Evolutionary conservation across 495 filamentous ascomycete genomes (phyloP).

Genomic region (Aspergillus funiculosus): DNA sequence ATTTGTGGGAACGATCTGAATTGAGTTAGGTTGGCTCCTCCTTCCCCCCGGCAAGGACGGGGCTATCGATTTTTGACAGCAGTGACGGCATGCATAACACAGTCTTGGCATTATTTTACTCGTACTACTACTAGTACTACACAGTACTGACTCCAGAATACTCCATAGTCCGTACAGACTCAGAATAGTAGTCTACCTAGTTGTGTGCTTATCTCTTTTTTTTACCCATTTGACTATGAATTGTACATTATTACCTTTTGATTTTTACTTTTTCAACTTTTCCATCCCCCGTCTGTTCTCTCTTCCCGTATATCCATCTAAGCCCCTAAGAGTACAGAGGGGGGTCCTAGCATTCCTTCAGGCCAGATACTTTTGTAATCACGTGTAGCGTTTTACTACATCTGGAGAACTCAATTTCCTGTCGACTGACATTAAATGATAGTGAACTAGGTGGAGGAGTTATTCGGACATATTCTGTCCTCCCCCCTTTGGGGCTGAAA

Average conservation of each 20-base stretch:
- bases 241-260: background rate
- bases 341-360: background rate
- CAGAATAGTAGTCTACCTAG: too few relatives aligned
- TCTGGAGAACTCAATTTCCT: too few relatives aligned
- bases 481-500: too few relatives aligned
- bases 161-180: too few relatives aligned
- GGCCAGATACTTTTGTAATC: background rate
- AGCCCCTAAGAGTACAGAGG: background rate
- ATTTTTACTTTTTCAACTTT: background rate
- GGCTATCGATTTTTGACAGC: too few relatives aligned
- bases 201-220: slow-evolving; percentile 4
- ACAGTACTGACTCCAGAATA: too few relatives aligned
- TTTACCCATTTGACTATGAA: background rate
- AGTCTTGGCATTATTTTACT: slow-evolving; percentile 7
- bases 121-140: too few relatives aligned
- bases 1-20: too few relatives aligned
- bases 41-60: too few relatives aligned
- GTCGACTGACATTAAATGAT: too few relatives aligned
- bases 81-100: slow-evolving; percentile 7
- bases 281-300: background rate
- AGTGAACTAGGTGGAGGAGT: too few relatives aligned
- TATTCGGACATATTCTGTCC: too few relatives aligned
- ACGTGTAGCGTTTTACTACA: background rate
- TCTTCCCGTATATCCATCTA: background rate
- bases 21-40: background rate